Percentiles rank a stretch among this genome's conserved stretches.
Evolutionary conservation across 2,329 filamentous ascomycete genomes (phyloP).

Genomic region (Ophiocordyceps camponoti-leonardi): DNA sequence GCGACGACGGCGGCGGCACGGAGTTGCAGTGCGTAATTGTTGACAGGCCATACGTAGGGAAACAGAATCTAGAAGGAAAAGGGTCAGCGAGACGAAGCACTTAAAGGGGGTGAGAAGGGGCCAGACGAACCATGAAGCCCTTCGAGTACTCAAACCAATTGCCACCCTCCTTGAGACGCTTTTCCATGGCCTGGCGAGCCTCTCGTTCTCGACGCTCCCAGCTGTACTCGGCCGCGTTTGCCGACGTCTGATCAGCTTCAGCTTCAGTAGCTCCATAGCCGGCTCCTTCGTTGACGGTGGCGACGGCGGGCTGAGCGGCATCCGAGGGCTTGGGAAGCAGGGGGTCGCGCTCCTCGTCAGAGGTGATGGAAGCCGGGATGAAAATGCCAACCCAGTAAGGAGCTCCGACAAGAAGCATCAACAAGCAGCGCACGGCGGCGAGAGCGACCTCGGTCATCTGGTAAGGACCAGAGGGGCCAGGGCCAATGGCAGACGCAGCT

Average conservation of each 20-base stretch:
- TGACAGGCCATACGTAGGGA: conserved; percentile 62
- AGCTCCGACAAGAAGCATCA: conserved; percentile 14
- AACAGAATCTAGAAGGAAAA: conserved; percentile 45
- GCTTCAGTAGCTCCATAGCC: conserved; percentile 25
- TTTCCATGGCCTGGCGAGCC: conserved; percentile 41
- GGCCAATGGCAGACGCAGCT: conserved; percentile 2
- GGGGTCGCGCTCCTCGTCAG: conserved; percentile 41
- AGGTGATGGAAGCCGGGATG: conserved; percentile 10
- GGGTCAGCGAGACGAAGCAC: not conserved
- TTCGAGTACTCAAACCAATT: conserved; percentile 65
- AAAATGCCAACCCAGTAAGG: conserved; percentile 9
- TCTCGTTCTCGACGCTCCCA: conserved; percentile 36
- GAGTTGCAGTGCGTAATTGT: conserved; percentile 47
- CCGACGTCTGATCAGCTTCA: conserved; percentile 17
- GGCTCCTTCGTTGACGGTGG: conserved; percentile 9
- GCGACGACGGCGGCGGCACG: conserved; percentile 48
- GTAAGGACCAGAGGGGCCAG: conserved; percentile 3
- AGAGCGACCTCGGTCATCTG: conserved; percentile 9
- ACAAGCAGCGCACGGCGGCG: conserved; percentile 4
- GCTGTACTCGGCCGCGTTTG: conserved; percentile 29
- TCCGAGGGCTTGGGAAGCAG: conserved; percentile 24
- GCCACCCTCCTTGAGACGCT: conserved; percentile 55
- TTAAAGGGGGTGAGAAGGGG: not conserved
- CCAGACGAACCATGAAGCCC: conserved; percentile 40
- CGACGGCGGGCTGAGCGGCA: conserved; percentile 5